Base-by-base conservation (phyloP, 1,284 basidiomycete genomes). In the Thecaphora frezii region DNA sequence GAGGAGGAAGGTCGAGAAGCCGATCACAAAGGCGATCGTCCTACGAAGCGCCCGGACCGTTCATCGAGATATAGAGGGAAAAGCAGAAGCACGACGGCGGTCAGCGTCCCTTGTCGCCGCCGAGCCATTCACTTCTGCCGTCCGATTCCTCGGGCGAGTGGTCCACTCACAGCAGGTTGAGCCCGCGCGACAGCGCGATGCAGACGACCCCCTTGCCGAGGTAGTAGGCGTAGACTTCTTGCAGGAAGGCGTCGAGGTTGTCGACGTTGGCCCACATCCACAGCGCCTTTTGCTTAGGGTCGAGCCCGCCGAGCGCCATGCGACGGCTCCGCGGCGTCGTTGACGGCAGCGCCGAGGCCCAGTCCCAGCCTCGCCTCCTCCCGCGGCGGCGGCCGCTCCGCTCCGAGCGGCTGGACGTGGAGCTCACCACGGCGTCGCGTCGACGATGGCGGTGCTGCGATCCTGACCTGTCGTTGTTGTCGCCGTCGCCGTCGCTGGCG, bases 211-310 rank as follows among this genome's bases (percentile, higher is more conserved):
- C 94, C 75, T 97, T 96, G 30, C 93, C 93, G 70, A 91, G 88
- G 77, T 98, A 99, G 79, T 97, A 98, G 47, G 85, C 84, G 79
- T 99, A 98, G 39, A 91, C 91, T 71, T 97, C 91, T 81, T 94
- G 91, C 28, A 99, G 81, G 80, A 96, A 98, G 8, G 86, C 87
- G 74, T 99, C 94, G 38, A 98, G 84, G 77, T 98, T 94, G 74
- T 91, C 91, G 9, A 97, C 91, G 77, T 98, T 99, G 59, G 96
- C 91, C 96, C 96, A 99, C 63, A 90, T 89, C 96, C 96, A 99
- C 41, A 97, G 79, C 0, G 94, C 94, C 66, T 61, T 71, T 38
- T 73, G 65, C 51, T 62, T 66, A 8, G 54, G 53, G 21, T 44
- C 57, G 19, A 71, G 53, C 9, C 70, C 60, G 1, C 59, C 61